Conservation (phyloP, 1,284 basidiomycete genomes). For the Melampsora occidentalis region DNA sequence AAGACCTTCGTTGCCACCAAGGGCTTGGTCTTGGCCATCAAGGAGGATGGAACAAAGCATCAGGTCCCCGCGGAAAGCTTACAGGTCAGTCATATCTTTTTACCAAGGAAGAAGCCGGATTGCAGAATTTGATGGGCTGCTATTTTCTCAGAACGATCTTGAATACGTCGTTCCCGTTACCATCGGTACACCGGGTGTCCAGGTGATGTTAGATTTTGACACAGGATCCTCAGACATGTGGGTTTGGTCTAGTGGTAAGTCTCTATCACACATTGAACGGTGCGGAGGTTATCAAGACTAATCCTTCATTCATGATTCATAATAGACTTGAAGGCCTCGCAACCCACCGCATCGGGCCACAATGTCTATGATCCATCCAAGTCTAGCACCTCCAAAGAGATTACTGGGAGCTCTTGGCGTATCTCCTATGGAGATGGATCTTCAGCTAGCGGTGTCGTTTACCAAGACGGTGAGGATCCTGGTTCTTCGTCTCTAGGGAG, state of each 20-base stretch:
- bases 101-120: not conserved
- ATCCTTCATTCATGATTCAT: not conserved
- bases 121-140: not conserved
- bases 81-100: constrained; percentile 6
- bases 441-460: constrained; percentile 49
- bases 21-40: constrained; percentile 33
- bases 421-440: constrained; percentile 58
- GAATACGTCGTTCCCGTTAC: constrained; percentile 57
- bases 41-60: constrained; percentile 35
- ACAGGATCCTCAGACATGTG: constrained; percentile 56
- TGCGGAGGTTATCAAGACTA: not conserved
- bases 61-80: constrained; percentile 43
- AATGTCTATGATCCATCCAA: constrained; percentile 54
- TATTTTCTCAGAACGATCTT: constrained; percentile 52
- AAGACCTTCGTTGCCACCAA: constrained; percentile 25
- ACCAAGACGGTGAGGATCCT: constrained; percentile 18
- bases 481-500: not conserved
- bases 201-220: constrained; percentile 56
- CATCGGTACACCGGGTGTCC: constrained; percentile 56
- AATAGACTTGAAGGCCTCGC: constrained; percentile 29
- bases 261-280: not conserved
- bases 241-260: constrained; percentile 51
- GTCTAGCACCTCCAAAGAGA: constrained; percentile 53
- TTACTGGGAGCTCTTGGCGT: constrained; percentile 53
- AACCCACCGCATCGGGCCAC: constrained; percentile 42